These are phyloP conservation scores for Camellia granthamiana DNA, from an alignment of 148 eudicot genomes.

Conservation along the genomic window DNA sequence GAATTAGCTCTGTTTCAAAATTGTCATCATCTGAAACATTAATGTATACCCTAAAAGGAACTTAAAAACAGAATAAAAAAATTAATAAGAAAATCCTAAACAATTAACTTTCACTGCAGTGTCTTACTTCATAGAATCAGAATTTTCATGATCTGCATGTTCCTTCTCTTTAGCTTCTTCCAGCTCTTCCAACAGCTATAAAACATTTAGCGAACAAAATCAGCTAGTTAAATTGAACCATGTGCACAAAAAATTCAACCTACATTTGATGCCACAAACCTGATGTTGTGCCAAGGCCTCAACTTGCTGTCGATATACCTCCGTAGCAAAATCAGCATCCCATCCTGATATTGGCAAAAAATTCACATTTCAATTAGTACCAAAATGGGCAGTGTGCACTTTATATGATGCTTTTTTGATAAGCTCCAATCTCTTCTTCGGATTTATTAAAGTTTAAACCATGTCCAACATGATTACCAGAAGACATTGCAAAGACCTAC, in stretches of 20 bases:
- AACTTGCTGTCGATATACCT: slow-evolving; percentile 87
- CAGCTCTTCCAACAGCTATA: slow-evolving; percentile 84
- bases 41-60: not conserved
- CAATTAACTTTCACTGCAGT: not conserved
- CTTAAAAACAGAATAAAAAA: not conserved
- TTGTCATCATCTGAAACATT: not conserved
- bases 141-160: slow-evolving; percentile 39
- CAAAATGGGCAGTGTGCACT: not conserved
- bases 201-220: slow-evolving; percentile 15
- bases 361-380: not conserved
- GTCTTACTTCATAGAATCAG: slow-evolving; percentile 50
- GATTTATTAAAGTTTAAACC: not conserved
- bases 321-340: slow-evolving; percentile 97
- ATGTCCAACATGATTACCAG: not conserved
- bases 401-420: not conserved
- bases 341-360: slow-evolving; percentile 51
- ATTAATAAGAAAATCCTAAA: not conserved
- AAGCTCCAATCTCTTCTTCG: slow-evolving; percentile 4
- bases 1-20: not conserved
- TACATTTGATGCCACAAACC: slow-evolving; percentile 38
- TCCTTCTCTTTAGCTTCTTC: slow-evolving; percentile 88
- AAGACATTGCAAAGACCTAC: slow-evolving; percentile 15
- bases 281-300: slow-evolving; percentile 91
- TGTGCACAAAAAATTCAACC: not conserved
- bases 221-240: slow-evolving; percentile 2